Conservation (phyloP, 1,284 basidiomycete species). For the Pulchroboletus neoregius region DNA sequence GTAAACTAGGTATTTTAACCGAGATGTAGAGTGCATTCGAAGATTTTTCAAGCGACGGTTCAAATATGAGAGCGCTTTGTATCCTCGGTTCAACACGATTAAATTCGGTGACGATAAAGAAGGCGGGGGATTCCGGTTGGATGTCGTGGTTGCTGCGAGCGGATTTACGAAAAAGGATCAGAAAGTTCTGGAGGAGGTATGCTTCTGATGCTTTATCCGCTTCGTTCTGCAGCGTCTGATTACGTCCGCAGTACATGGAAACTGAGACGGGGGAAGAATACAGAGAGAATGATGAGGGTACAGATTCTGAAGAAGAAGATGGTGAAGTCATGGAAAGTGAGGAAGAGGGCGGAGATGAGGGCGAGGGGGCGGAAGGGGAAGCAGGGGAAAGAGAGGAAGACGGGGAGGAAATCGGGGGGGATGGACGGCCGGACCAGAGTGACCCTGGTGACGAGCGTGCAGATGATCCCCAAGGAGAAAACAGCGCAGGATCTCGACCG, state of each 20-base stretch:
- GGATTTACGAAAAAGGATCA: constrained; percentile 85
- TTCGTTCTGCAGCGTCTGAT: constrained; percentile 19
- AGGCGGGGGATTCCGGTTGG: constrained; percentile 64
- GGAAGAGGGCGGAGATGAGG: constrained; percentile 33
- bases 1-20: constrained; percentile 86
- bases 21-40: constrained; percentile 95
- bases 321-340: constrained; percentile 33
- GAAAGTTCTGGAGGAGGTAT: constrained; percentile 78
- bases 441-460: constrained; percentile 19
- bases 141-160: constrained; percentile 88
- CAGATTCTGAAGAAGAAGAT: constrained; percentile 29
- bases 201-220: constrained; percentile 21
- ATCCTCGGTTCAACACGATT: constrained; percentile 77
- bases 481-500: constrained; percentile 23
- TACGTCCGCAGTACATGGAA: constrained; percentile 58
- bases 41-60: constrained; percentile 92
- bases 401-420: constrained; percentile 22
- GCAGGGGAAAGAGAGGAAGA: constrained; percentile 29
- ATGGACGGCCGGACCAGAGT: constrained; percentile 24
- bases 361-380: constrained; percentile 19
- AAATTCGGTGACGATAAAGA: constrained; percentile 45
- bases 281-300: constrained; percentile 35
- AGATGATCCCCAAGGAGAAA: constrained; percentile 25
- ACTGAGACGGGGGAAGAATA: constrained; percentile 46
- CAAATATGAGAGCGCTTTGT: constrained; percentile 86